These are phyloP conservation scores for Candida adriatica DNA, from an alignment of 805 yeast species.

Conservation along the genomic window DNA sequence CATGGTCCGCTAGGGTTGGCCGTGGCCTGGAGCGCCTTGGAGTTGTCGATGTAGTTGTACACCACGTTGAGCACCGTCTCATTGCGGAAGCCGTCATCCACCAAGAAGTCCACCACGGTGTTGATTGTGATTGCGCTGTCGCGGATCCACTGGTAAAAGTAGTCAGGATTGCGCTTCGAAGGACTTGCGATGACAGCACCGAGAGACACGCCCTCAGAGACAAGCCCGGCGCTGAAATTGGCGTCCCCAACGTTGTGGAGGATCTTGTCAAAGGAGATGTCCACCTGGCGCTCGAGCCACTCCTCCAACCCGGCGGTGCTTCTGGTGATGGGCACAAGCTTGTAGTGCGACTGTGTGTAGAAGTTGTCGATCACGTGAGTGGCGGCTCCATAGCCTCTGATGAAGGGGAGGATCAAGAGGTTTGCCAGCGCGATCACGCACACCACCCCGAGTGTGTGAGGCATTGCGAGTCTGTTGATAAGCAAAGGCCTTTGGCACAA, in stretches of 20 bases:
- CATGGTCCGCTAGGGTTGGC: conserved; percentile 65
- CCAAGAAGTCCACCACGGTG: conserved; percentile 50
- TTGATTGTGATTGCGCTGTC: conserved; percentile 80
- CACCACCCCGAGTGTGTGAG: too few relatives aligned
- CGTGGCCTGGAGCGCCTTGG: conserved; percentile 54
- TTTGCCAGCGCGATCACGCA: too few relatives aligned
- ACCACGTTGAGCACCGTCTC: conserved; percentile 27
- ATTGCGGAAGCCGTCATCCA: conserved; percentile 31
- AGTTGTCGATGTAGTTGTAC: conserved; percentile 57
- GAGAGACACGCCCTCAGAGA: conserved; percentile 33
- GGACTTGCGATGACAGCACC: conserved; percentile 89
- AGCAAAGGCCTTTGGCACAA: too few relatives aligned
- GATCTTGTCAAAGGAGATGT: conserved; percentile 34
- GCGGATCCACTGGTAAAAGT: conserved; percentile 85
- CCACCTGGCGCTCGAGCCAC: conserved; percentile 40
- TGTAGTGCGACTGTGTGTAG: conserved; percentile 18
- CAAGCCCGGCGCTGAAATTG: conserved; percentile 20
- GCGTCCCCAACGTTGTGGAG: conserved; percentile 44
- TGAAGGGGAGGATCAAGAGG: too few relatives aligned
- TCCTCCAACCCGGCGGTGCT: conserved; percentile 32
- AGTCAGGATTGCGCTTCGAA: conserved; percentile 62
- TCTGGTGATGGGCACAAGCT: conserved; percentile 15
- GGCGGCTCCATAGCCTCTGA: too few relatives aligned
- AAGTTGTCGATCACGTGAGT: conserved; percentile 16
- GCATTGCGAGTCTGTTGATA: too few relatives aligned